Conservation (phyloP, 2,329 filamentous ascomycete genomes). For the Sporothrix sp. region DNA sequence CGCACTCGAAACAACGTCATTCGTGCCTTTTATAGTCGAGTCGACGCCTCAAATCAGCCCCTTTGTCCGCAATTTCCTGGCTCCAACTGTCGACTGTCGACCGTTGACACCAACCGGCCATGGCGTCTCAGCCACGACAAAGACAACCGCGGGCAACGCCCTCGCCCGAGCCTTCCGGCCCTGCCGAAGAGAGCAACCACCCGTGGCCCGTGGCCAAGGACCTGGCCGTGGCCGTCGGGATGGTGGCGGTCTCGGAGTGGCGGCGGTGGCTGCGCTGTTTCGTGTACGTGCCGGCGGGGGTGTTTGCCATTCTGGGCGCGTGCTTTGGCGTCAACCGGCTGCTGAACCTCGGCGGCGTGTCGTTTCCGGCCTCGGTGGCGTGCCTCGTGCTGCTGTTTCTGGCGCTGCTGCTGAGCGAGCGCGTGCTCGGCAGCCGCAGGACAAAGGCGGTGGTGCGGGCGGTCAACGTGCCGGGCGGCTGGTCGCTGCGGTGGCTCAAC, state of each 20-base stretch:
- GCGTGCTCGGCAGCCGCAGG: constrained; percentile 36
- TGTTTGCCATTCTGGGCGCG: constrained; percentile 30
- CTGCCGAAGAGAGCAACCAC: not conserved
- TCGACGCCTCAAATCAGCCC: too few relatives aligned
- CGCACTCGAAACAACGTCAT: not conserved
- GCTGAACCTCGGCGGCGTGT: constrained; percentile 36
- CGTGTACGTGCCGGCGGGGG: constrained; percentile 40
- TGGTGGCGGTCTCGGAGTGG: constrained; percentile 21
- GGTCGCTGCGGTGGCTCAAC: constrained; percentile 49
- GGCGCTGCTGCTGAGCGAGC: constrained; percentile 37
- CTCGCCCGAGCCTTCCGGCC: not conserved
- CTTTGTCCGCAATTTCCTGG: too few relatives aligned
- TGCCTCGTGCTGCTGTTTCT: constrained; percentile 47
- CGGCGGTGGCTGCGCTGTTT: constrained; percentile 29
- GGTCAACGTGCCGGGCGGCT: constrained; percentile 47
- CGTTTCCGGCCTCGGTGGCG: constrained; percentile 51
- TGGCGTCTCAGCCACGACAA: not conserved
- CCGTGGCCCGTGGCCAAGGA: constrained; percentile 4
- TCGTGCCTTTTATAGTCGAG: too few relatives aligned
- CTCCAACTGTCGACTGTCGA: not conserved
- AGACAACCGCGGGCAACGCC: too few relatives aligned
- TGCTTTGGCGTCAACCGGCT: constrained; percentile 37
- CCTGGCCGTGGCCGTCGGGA: not conserved
- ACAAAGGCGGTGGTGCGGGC: constrained; percentile 38
- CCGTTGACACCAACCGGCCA: not conserved